phyloP scores from a whole-genome alignment of 257 asterid genomes.

The Solanum neorickii region DNA sequence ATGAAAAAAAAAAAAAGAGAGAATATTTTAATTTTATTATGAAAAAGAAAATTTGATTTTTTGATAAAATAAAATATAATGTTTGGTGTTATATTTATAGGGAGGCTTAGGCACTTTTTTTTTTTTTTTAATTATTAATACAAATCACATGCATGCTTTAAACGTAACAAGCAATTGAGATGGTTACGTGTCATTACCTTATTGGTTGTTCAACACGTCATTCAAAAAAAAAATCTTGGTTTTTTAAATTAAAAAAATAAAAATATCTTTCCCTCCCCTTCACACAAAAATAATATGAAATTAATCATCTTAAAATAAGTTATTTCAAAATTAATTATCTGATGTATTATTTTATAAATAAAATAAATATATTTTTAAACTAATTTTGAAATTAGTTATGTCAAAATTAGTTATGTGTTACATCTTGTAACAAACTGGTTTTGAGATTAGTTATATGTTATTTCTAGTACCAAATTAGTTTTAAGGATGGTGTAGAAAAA shows the following conservation, averaged over 20 bases:
- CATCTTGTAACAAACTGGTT: neutral
- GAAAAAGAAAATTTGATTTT: neutral
- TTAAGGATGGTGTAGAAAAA: neutral
- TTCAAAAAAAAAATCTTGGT: neutral
- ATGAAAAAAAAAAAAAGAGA: neutral
- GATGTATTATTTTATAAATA: too few relatives aligned
- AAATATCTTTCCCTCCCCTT: neutral
- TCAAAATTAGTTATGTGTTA: neutral
- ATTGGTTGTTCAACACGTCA: neutral
- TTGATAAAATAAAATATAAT: neutral
- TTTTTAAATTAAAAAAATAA: neutral
- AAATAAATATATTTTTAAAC: too few relatives aligned
- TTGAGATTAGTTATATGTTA: too few relatives aligned
- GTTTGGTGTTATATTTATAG: neutral
- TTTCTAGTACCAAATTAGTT: too few relatives aligned
- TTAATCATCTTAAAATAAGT: too few relatives aligned
- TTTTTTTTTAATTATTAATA: too few relatives aligned
- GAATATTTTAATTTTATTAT: neutral
- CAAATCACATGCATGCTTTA: conserved; percentile 13
- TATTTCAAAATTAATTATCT: neutral
- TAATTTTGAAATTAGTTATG: neutral
- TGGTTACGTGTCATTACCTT: neutral
- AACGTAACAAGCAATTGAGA: neutral
- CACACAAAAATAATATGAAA: neutral
- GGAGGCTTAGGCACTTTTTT: neutral